Conservation (phyloP, 352 stramenopile species). For the Phytophthora meadii region DNA sequence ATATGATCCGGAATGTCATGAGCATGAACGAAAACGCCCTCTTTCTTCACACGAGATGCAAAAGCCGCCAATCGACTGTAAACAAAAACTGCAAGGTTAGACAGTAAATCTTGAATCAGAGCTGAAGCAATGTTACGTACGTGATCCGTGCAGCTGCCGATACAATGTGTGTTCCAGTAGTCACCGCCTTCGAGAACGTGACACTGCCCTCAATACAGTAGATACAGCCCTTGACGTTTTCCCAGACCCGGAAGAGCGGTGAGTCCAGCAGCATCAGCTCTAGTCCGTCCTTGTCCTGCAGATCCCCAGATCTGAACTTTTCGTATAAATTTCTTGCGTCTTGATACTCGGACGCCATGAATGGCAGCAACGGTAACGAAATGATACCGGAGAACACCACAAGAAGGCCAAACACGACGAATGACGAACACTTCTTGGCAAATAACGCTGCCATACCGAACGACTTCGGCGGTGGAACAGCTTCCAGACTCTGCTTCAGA, state of each 20-base stretch:
- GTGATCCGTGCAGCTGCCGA: conserved; percentile 56
- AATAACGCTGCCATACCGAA: conserved; percentile 57
- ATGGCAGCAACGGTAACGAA: conserved; percentile 63
- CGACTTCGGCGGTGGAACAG: conserved; percentile 52
- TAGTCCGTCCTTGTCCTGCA: conserved; percentile 63
- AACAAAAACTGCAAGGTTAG: conserved; percentile 11
- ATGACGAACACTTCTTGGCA: conserved; percentile 71
- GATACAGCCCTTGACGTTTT: conserved; percentile 72
- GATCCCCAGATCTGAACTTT: conserved; percentile 35
- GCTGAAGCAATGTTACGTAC: conserved; percentile 22
- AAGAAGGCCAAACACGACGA: conserved; percentile 54
- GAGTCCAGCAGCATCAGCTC: conserved; percentile 80
- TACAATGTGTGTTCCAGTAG: conserved; percentile 66
- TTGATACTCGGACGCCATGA: conserved; percentile 52
- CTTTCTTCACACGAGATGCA: conserved; percentile 50
- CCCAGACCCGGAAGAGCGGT: conserved; percentile 71
- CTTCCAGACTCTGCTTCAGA: conserved; percentile 65
- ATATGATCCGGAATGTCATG: conserved; percentile 73
- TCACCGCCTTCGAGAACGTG: conserved; percentile 63
- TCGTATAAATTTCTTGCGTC: conserved; percentile 48
- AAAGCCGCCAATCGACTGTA: conserved; percentile 53
- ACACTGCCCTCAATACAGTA: conserved; percentile 78
- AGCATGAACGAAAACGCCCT: conserved; percentile 57
- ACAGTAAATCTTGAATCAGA: not conserved
- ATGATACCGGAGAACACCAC: conserved; percentile 63